These are phyloP conservation scores for Candida palmyrensis DNA, from an alignment of 805 yeast species.

Conservation along the genomic window DNA sequence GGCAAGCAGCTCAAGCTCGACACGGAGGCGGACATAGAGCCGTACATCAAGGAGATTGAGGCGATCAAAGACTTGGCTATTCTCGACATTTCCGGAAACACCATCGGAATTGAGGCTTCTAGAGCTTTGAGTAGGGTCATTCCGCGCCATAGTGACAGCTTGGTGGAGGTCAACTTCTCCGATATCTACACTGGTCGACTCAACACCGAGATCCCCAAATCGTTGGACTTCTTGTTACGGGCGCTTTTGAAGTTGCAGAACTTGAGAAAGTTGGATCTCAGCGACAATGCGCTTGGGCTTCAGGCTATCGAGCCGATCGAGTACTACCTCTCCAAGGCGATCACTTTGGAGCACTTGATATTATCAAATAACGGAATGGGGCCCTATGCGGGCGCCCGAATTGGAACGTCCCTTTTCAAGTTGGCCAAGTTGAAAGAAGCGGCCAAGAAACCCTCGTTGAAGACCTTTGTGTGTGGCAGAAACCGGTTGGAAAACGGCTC, in stretches of 20 bases:
- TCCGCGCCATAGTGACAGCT: constrained; percentile 37
- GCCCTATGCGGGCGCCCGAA: constrained; percentile 93
- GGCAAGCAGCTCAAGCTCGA: constrained; percentile 77
- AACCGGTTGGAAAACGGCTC: constrained; percentile 97
- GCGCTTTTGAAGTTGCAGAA: constrained; percentile 66
- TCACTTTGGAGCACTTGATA: constrained; percentile 77
- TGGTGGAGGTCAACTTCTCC: constrained; percentile 73
- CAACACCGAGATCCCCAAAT: constrained; percentile 88
- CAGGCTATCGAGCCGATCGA: constrained; percentile 91
- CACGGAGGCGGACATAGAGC: constrained; percentile 63
- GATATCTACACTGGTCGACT: constrained; percentile 94
- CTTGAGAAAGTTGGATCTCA: constrained; percentile 69
- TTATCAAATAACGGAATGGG: constrained; percentile 97
- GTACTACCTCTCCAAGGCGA: constrained; percentile 65
- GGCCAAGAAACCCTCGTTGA: constrained; percentile 47
- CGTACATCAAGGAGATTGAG: constrained; percentile 57
- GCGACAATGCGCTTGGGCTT: constrained; percentile 96
- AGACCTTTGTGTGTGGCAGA: constrained; percentile 93
- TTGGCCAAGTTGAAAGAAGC: constrained; percentile 60
- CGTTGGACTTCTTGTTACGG: constrained; percentile 68
- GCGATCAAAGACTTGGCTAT: constrained; percentile 36
- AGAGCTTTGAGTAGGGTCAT: constrained; percentile 58
- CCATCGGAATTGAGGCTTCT: constrained; percentile 89
- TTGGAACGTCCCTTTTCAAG: constrained; percentile 78
- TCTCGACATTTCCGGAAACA: constrained; percentile 86